Evolutionary conservation across 371 early-diverging fungal species (phyloP).

Genomic region (Zopfochytrium polystomum): DNA sequence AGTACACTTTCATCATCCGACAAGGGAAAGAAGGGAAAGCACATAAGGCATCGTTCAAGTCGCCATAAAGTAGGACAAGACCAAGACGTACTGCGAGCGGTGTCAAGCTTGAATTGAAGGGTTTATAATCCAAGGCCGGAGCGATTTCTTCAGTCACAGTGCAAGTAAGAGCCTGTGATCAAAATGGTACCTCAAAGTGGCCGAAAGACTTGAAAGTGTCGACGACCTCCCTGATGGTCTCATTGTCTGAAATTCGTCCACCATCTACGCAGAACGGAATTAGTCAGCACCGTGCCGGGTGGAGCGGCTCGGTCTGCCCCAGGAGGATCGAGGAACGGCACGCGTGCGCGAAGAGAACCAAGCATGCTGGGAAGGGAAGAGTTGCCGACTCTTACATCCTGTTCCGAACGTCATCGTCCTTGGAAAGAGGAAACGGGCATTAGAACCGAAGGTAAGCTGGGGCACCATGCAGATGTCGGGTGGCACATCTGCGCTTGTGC

Average conservation of each 20-base stretch:
- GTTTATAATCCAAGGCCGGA: not conserved
- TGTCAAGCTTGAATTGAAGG: conserved; percentile 36
- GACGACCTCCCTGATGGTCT: conserved; percentile 42
- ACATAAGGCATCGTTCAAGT: not conserved
- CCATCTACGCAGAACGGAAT: conserved; percentile 21
- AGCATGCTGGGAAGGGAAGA: no score
- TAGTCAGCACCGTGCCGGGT: not conserved
- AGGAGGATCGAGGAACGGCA: no score
- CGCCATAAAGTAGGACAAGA: not conserved
- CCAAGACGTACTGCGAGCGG: conserved; percentile 48
- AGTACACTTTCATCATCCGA: conserved; percentile 26
- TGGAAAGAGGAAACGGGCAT: not conserved
- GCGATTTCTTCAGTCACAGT: no score
- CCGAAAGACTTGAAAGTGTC: conserved; percentile 43
- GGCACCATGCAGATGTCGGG: not conserved
- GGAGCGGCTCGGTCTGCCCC: not conserved
- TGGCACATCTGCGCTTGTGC: not conserved
- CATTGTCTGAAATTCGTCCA: conserved; percentile 46
- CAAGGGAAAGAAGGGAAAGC: no score
- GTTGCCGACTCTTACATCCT: no score
- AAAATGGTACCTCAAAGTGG: conserved; percentile 32
- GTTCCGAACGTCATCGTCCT: conserved; percentile 42
- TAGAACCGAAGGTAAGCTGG: not conserved
- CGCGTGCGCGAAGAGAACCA: no score
- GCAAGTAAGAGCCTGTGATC: not conserved